phyloP scores from a whole-genome alignment of 495 filamentous ascomycete species.

The Penicillium macrosclerotiorum region DNA sequence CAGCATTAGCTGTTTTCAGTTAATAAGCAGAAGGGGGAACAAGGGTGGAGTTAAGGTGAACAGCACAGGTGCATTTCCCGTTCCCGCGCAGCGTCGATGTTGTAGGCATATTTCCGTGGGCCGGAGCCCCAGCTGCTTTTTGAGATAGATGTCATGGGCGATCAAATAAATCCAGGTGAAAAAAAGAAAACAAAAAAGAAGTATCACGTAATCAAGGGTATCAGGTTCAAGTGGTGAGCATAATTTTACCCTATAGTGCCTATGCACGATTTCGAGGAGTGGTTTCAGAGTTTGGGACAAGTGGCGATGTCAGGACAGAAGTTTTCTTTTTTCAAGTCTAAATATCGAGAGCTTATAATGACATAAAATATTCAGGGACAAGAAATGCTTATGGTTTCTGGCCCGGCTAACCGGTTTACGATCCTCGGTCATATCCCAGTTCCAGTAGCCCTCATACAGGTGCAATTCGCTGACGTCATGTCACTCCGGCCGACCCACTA shows the following conservation, averaged over 20 bases:
- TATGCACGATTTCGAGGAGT: too few relatives aligned
- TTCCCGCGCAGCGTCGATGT: conserved; percentile 17
- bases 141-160: not conserved
- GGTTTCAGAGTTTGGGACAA: too few relatives aligned
- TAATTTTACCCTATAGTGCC: too few relatives aligned
- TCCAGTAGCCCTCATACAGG: not conserved
- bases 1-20: not conserved
- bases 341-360: too few relatives aligned
- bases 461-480: not conserved
- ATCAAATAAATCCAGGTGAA: not conserved
- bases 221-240: too few relatives aligned
- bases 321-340: too few relatives aligned
- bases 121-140: conserved; percentile 1
- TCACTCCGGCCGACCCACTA: too few relatives aligned
- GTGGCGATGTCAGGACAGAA: too few relatives aligned
- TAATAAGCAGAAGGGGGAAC: too few relatives aligned
- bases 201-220: too few relatives aligned
- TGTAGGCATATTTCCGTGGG: conserved; percentile 18
- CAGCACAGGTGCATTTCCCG: conserved; percentile 23
- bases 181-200: not conserved
- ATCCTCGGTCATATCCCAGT: not conserved
- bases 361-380: conserved; percentile 3
- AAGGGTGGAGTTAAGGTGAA: too few relatives aligned
- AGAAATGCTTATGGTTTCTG: not conserved
- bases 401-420: conserved; percentile 1